phyloP scores from a whole-genome alignment of 305 asterid genomes.

The Fraxinus albicans region DNA sequence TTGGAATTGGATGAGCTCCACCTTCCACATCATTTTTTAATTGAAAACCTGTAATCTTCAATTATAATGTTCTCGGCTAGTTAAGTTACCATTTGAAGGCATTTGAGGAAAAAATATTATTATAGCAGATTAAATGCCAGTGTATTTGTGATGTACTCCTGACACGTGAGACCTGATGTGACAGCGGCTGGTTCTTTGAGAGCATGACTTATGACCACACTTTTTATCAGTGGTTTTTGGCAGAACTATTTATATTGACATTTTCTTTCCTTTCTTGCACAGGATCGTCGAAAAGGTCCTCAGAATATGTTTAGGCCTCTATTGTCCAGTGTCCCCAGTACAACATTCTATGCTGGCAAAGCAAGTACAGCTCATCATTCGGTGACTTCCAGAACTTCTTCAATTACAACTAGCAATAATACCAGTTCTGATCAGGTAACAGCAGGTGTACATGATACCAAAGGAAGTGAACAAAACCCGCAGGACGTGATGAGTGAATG shows the following conservation, averaged over 20 bases:
- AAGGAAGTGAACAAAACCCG: slow-evolving; percentile 63
- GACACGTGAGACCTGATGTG: background rate
- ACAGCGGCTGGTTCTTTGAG: background rate
- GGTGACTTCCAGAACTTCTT: slow-evolving; percentile 66
- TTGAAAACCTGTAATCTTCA: background rate
- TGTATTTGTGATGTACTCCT: background rate
- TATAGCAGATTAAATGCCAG: slow-evolving; percentile 7
- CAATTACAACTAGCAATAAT: slow-evolving; percentile 83
- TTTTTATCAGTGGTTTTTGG: background rate
- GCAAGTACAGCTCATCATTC: slow-evolving; percentile 53
- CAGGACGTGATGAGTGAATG: slow-evolving; percentile 54
- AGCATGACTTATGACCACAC: slow-evolving; percentile 8
- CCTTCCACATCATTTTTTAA: background rate
- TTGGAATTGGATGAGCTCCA: background rate
- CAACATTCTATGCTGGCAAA: slow-evolving; percentile 73
- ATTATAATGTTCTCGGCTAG: background rate
- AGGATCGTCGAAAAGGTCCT: slow-evolving; percentile 78
- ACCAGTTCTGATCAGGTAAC: slow-evolving; percentile 77
- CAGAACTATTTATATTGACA: slow-evolving; percentile 17
- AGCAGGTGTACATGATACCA: slow-evolving; percentile 62
- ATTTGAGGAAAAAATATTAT: background rate
- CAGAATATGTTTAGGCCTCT: slow-evolving; percentile 97
- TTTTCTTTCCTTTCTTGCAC: slow-evolving; percentile 23
- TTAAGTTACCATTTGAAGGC: slow-evolving; percentile 4
- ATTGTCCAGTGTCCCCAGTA: slow-evolving; percentile 91